Conservation (phyloP, 192 early-diverging fungal genomes). For the Backusella sp. region DNA sequence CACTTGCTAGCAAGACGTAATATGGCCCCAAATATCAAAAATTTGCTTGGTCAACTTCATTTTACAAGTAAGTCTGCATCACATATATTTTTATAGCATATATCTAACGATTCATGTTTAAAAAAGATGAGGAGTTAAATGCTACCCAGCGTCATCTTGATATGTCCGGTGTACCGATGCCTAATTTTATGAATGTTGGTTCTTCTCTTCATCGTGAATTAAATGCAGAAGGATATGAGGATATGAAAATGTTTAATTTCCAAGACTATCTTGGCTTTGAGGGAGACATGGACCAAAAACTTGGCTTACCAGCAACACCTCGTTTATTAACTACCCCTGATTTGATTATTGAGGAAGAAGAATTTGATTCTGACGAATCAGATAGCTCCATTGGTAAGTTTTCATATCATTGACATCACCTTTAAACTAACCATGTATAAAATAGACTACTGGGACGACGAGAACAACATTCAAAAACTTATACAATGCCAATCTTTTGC, state of each 20-base stretch:
- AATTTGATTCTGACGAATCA: constrained; percentile 4
- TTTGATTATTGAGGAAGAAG: constrained; percentile 16
- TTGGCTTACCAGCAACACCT: neutral
- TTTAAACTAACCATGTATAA: neutral
- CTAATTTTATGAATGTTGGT: constrained; percentile 87
- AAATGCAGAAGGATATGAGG: constrained; percentile 31
- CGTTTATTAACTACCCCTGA: constrained; percentile 9
- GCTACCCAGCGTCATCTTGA: constrained; percentile 88
- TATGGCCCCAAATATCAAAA: constrained; percentile 88
- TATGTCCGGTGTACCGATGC: constrained; percentile 80
- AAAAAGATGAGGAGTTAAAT: constrained; percentile 64
- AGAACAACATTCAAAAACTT: neutral
- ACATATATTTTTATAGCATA: neutral
- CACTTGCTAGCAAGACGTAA: constrained; percentile 89
- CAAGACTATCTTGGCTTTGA: neutral
- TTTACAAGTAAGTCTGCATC: constrained; percentile 70
- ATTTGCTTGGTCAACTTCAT: constrained; percentile 87
- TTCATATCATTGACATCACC: neutral
- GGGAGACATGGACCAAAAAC: neutral
- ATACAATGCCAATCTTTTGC: constrained; percentile 21
- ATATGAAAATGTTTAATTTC: neutral
- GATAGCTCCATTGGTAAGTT: neutral
- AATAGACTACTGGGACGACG: constrained; percentile 25
- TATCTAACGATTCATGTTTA: neutral
- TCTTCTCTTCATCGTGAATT: constrained; percentile 60